Base-by-base conservation (phyloP, 129 eudicot species). In the Flaveria brownii region DNA sequence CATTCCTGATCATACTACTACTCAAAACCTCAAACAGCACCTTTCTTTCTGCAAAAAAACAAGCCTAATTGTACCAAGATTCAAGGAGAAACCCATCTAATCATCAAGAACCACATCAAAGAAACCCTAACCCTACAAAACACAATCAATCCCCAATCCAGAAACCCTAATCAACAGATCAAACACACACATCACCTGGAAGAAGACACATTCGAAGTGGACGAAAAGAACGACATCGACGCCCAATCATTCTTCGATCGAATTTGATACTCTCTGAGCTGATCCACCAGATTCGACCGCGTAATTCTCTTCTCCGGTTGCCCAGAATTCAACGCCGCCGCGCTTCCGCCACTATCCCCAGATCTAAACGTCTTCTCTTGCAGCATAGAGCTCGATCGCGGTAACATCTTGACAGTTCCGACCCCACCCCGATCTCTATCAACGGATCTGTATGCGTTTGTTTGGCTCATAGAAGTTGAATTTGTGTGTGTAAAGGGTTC, bases 191-290 rank as follows among this genome's bases (percentile, higher is more conserved):
- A 56, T 46, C 54, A 93, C 98, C 98, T 90, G 47, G 97, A 88
- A 74, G 89, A 90, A 76, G 95, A 83, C 61, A 87, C 72, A 84
- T 80, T 90, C 17, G 98, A 77, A 73, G 92, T 90, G 25, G 98
- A 87, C 17, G 98, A 90, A 81, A 93, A 93, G 84, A 93, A 88
- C 2, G 98, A 93, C 25, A 91, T 90, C 70, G 98, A 90, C 6
- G 98, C 95, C 98, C 97, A 93, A 81, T 90, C 96, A 78, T 93
- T 89, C 57, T 93, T 93, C 23, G 98, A 93, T 81, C 95, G 85
- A 82, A 88, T 78, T 87, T 93, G 97, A 71, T 93, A 90, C 79
- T 93, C 98, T 83, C 97, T 85, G 13, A 93, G 95, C 90, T 93
- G 97, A 72, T 93, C 98, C 74, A 92, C 98, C 47, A 93, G 86